A percentile compares a stretch with the other conserved stretches of the same genome.
phyloP scores from a whole-genome alignment of 2,329 filamentous ascomycete genomes.

The Rasamsonia emersonii region DNA sequence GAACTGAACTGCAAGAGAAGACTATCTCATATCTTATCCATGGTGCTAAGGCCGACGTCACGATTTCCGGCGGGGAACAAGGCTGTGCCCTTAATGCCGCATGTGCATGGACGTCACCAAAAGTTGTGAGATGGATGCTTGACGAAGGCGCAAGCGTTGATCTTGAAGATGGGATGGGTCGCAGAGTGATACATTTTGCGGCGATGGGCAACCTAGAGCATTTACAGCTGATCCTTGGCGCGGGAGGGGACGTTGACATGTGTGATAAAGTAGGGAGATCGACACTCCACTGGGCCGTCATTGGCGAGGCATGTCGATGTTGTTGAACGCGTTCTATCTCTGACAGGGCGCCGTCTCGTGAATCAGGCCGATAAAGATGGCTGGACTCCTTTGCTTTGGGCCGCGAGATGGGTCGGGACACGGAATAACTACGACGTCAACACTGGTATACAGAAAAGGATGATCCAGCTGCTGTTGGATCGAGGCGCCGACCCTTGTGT shows the following conservation, averaged over 20 bases:
- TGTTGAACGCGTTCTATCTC: no score
- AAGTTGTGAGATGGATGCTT: background rate
- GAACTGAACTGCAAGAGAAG: background rate
- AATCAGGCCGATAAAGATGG: background rate
- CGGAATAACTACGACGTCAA: background rate
- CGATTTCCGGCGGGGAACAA: background rate
- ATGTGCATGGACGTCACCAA: background rate
- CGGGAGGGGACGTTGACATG: background rate
- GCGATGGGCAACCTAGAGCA: background rate
- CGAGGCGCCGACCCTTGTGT: background rate
- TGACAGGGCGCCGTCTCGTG: no score
- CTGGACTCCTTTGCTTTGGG: background rate
- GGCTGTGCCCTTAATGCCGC: background rate
- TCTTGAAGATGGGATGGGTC: background rate
- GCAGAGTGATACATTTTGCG: background rate
- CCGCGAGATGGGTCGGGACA: background rate
- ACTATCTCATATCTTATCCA: background rate
- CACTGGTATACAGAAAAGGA: background rate
- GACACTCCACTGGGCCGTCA: background rate
- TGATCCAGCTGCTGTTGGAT: background rate
- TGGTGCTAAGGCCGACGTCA: background rate
- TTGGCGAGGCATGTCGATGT: no score
- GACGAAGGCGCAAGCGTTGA: background rate
- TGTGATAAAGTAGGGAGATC: background rate
- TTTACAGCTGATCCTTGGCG: background rate